A percentile compares a stretch with the other conserved stretches of the same genome.
Conservation (phyloP, 2,329 filamentous ascomycete genomes). For the Fusarium poae region DNA sequence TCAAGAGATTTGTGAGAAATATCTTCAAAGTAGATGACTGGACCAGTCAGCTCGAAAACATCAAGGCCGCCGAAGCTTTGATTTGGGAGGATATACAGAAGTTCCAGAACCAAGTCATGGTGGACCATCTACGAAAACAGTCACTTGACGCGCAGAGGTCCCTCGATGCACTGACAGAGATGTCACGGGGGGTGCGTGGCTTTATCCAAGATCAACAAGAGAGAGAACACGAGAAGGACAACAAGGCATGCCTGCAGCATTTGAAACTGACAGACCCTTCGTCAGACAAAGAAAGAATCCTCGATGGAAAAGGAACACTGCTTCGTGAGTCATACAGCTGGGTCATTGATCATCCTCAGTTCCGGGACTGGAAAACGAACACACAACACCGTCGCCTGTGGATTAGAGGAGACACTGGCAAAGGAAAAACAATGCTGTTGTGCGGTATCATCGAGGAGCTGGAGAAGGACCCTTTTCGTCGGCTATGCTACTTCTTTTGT, state of each 20-base stretch:
- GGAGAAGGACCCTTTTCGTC: neutral
- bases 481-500: neutral
- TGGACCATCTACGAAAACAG: neutral
- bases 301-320: neutral
- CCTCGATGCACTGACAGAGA: neutral
- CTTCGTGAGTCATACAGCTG: fast-evolving
- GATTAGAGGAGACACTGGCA: neutral
- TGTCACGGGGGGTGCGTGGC: neutral
- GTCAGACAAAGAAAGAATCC: neutral
- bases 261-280: neutral
- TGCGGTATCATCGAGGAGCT: neutral
- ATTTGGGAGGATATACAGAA: fast-evolving
- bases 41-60: neutral
- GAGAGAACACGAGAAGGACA: neutral
- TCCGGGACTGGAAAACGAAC: neutral
- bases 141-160: neutral
- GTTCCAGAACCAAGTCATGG: neutral
- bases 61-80: neutral
- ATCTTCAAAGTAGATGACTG: neutral
- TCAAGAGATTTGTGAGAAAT: neutral
- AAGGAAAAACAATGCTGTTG: neutral
- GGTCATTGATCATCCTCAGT: neutral
- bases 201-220: neutral
- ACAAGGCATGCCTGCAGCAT: neutral
- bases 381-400: fast-evolving